Evolutionary conservation across 257 asterid genomes (phyloP).

Genomic region (Verbascum thapsus): DNA sequence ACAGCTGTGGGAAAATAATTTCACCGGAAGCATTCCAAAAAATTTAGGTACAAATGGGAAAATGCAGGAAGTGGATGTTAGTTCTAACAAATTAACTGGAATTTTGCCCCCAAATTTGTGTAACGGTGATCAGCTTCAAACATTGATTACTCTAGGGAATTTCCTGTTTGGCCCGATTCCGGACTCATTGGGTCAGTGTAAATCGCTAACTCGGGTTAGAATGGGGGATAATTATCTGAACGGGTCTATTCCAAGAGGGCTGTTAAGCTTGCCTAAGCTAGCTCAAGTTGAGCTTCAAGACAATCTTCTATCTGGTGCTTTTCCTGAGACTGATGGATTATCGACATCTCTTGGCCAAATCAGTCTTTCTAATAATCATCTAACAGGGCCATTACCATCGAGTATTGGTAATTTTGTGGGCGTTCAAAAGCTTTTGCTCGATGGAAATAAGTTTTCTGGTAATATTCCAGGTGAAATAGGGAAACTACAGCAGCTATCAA

Average conservation of each 20-base stretch:
- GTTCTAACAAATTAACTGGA: conserved; percentile 79
- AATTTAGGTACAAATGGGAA: conserved; percentile 71
- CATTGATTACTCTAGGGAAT: conserved; percentile 65
- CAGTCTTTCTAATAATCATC: conserved; percentile 67
- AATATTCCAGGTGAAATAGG: conserved; percentile 67
- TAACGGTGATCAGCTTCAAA: conserved; percentile 51
- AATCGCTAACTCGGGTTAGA: conserved; percentile 59
- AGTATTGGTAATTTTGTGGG: conserved; percentile 71
- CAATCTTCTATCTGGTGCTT: conserved; percentile 64
- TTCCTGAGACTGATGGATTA: conserved; percentile 48
- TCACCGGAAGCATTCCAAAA: conserved; percentile 75
- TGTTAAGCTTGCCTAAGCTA: conserved; percentile 62
- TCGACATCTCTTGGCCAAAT: conserved; percentile 63
- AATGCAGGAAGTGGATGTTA: conserved; percentile 57
- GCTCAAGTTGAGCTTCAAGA: conserved; percentile 79
- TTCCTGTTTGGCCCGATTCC: conserved; percentile 79
- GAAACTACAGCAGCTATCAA: conserved; percentile 76
- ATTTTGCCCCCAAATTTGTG: conserved; percentile 67
- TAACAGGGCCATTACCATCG: conserved; percentile 64
- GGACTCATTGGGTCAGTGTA: conserved; percentile 63
- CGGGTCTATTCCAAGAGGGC: conserved; percentile 74
- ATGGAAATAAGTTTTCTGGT: conserved; percentile 76
- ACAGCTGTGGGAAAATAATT: conserved; percentile 84
- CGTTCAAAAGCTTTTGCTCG: conserved; percentile 79
- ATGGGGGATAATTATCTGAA: conserved; percentile 80